Conservation (phyloP, 2,329 filamentous ascomycete genomes). For the Aspergillus flavus region DNA sequence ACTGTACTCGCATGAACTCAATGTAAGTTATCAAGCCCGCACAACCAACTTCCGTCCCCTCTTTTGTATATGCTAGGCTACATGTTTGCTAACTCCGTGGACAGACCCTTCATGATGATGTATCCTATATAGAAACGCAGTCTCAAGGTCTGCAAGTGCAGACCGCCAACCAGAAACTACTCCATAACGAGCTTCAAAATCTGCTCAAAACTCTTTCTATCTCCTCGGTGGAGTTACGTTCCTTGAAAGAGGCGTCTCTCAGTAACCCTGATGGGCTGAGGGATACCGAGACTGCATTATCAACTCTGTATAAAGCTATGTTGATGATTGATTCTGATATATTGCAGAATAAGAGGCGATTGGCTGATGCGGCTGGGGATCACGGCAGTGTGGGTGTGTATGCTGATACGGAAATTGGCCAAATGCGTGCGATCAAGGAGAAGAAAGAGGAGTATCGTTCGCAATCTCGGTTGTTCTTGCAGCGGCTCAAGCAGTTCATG, state of each 20-base stretch:
- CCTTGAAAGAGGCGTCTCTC: conserved; percentile 72
- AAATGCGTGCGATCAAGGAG: conserved; percentile 92
- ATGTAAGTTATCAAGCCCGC: conserved; percentile 59
- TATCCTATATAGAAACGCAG: conserved; percentile 95
- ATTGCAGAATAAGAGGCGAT: conserved; percentile 56
- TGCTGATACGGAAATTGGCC: conserved; percentile 72
- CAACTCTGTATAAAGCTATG: conserved; percentile 89
- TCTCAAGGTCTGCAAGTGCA: conserved; percentile 96
- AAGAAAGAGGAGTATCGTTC: conserved; percentile 87
- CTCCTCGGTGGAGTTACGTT: conserved; percentile 71
- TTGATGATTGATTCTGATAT: conserved; percentile 86
- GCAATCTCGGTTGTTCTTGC: conserved; percentile 75
- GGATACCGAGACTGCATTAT: conserved; percentile 75
- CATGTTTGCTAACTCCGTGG: conserved; percentile 2
- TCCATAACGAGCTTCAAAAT: conserved; percentile 85
- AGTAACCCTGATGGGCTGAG: conserved; percentile 71
- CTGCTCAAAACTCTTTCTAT: conserved; percentile 92
- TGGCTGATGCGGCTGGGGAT: conserved; percentile 45
- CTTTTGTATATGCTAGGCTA: neutral
- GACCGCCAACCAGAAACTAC: conserved; percentile 91
- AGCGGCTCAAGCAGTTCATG: conserved; percentile 80
- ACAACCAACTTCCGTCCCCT: neutral
- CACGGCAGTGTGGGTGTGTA: conserved; percentile 57
- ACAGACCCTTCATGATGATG: conserved; percentile 90
- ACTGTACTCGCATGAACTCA: conserved; percentile 90